Conservation (phyloP, 176 grass and related monocot genomes). For the Eleusine coracana region DNA sequence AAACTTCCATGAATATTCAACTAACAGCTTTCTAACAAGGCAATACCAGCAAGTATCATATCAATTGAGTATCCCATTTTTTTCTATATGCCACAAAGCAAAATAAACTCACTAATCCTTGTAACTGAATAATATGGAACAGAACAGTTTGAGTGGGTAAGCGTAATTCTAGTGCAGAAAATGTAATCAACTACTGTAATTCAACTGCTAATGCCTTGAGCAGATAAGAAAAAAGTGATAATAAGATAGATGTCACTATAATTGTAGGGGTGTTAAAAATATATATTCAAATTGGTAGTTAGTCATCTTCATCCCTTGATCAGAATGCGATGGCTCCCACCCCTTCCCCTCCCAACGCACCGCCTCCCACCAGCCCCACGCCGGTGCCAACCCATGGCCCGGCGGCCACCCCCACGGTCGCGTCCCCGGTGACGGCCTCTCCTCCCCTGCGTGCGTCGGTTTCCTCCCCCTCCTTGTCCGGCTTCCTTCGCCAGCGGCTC, state of each 20-base stretch:
- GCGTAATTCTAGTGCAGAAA: not conserved
- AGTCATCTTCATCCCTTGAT: too few relatives aligned
- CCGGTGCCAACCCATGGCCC: too few relatives aligned
- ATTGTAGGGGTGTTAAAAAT: not conserved
- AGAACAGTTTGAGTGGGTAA: not conserved
- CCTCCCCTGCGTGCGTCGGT: too few relatives aligned
- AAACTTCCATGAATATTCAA: not conserved
- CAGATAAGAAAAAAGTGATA: not conserved
- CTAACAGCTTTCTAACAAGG: not conserved
- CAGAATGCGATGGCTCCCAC: too few relatives aligned
- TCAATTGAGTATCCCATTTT: not conserved
- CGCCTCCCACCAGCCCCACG: too few relatives aligned
- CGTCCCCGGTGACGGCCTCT: too few relatives aligned
- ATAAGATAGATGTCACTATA: not conserved
- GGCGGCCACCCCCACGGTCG: too few relatives aligned
- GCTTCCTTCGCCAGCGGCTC: too few relatives aligned
- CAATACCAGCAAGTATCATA: not conserved
- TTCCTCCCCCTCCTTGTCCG: too few relatives aligned
- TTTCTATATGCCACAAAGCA: not conserved
- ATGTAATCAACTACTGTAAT: not conserved
- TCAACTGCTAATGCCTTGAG: not conserved
- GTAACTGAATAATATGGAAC: not conserved
- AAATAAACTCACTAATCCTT: not conserved
- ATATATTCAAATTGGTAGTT: not conserved
- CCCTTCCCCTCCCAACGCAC: too few relatives aligned